A percentile compares a stretch with the other conserved stretches of the same genome.
These are phyloP conservation scores for Saccharomyces eubayanus DNA, from an alignment of 805 yeast genomes.

Conservation along the genomic window DNA sequence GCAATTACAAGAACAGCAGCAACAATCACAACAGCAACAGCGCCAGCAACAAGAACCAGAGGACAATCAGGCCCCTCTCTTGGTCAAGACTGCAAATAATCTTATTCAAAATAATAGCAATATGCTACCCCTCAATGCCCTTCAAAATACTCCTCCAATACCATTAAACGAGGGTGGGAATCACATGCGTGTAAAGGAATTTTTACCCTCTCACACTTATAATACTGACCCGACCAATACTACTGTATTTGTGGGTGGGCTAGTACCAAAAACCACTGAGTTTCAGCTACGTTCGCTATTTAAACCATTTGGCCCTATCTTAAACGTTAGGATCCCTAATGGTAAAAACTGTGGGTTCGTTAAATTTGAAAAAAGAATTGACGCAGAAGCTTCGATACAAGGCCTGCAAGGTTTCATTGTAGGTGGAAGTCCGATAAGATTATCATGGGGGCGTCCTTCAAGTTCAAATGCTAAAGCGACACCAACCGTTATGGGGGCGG, in stretches of 20 bases:
- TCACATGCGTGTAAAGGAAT: constrained; percentile 2
- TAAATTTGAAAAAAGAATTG: constrained; percentile 54
- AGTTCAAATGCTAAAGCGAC: constrained; percentile 5
- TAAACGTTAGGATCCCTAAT: constrained; percentile 64
- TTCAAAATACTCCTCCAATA: not conserved
- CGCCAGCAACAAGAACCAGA: constrained; percentile 2
- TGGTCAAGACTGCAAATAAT: constrained; percentile 12
- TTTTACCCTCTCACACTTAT: constrained; percentile 31
- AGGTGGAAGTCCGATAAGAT: constrained; percentile 63
- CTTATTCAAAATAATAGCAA: constrained; percentile 2
- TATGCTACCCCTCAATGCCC: not conserved
- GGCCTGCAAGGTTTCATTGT: constrained; percentile 73
- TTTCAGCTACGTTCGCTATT: constrained; percentile 52
- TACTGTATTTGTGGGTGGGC: constrained; percentile 72
- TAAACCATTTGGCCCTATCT: constrained; percentile 64
- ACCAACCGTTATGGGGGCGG: not conserved
- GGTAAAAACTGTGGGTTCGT: constrained; percentile 79
- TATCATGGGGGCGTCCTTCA: constrained; percentile 60
- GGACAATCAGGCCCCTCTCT: constrained; percentile 5
- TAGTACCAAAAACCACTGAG: constrained; percentile 54
- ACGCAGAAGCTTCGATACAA: constrained; percentile 69
- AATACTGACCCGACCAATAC: constrained; percentile 46
- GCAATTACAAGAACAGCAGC: constrained; percentile 10
- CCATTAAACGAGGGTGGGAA: not conserved
- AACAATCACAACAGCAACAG: constrained; percentile 7